Evolutionary conservation across 768 basidiomycete genomes (phyloP).

Genomic region (Lyophyllum atratum): DNA sequence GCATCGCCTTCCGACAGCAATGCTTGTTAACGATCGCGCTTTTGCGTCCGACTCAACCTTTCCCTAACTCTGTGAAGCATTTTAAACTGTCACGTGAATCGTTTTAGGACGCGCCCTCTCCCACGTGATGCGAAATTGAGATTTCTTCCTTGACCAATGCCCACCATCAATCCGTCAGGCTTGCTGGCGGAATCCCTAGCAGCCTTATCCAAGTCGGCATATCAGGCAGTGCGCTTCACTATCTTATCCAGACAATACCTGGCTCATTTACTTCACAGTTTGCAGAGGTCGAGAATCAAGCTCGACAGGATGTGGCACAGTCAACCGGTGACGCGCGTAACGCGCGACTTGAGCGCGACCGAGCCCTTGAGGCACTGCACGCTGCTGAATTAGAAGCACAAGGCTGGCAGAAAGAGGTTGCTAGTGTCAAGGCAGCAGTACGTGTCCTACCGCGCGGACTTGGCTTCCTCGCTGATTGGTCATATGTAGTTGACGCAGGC

Average conservation of each 20-base stretch:
- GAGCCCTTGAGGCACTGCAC: conserved; percentile 46
- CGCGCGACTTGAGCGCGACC: conserved; percentile 51
- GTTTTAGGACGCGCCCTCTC: not conserved
- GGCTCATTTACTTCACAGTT: conserved; percentile 37
- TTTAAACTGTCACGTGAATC: not conserved
- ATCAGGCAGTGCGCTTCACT: conserved; percentile 22
- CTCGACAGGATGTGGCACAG: conserved; percentile 53
- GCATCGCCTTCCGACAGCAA: no score
- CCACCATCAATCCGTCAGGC: conserved; percentile 16
- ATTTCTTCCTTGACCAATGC: conserved; percentile 5
- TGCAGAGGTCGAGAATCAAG: conserved; percentile 55
- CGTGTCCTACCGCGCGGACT: conserved; percentile 23
- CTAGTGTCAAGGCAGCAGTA: conserved; percentile 46
- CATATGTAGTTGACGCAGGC: conserved; percentile 52
- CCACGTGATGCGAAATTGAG: conserved; percentile 11
- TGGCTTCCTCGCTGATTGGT: conserved; percentile 13
- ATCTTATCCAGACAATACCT: not conserved
- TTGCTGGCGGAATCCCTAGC: conserved; percentile 25
- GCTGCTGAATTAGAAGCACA: conserved; percentile 45
- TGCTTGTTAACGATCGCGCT: no score
- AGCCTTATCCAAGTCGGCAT: conserved; percentile 21
- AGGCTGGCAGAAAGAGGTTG: conserved; percentile 47
- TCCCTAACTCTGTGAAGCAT: no score
- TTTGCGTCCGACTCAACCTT: no score
- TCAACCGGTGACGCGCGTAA: conserved; percentile 46